phyloP scores from a whole-genome alignment of 2,329 filamentous ascomycete genomes.

The Triangularia setosa region DNA sequence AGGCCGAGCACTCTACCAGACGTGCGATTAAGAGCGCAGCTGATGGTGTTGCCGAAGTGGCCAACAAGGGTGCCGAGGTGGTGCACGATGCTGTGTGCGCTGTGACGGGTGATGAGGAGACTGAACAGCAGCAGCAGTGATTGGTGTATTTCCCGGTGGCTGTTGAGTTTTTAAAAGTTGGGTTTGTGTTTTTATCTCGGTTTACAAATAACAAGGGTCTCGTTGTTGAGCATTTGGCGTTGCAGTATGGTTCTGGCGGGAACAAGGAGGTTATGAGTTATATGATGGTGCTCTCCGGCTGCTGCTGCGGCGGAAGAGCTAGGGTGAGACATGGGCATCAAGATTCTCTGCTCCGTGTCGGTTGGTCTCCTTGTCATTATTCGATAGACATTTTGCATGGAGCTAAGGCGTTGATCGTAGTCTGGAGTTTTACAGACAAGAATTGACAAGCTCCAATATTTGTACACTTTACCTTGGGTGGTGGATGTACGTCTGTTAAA shows the following conservation, averaged over 20 bases:
- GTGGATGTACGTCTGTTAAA: no score
- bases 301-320: no score
- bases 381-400: background rate
- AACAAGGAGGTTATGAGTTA: background rate
- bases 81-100: conserved; percentile 14
- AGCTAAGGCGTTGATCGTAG: background rate
- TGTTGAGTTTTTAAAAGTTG: conserved; percentile 1
- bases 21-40: conserved; percentile 15
- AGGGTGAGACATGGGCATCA: background rate
- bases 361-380: background rate
- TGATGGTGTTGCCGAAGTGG: conserved; percentile 17
- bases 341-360: background rate
- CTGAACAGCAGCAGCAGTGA: background rate
- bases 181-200: conserved; percentile 2
- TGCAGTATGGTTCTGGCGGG: background rate
- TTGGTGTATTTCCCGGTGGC: background rate
- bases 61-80: conserved; percentile 17
- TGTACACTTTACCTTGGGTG: background rate
- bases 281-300: no score
- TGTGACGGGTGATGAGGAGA: conserved; percentile 2
- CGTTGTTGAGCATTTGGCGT: background rate
- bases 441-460: background rate
- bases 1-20: conserved; percentile 7
- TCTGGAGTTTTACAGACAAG: background rate
- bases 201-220: background rate